phyloP scores from a whole-genome alignment of 2,329 filamentous ascomycete genomes.

The Aspergillus sp. region DNA sequence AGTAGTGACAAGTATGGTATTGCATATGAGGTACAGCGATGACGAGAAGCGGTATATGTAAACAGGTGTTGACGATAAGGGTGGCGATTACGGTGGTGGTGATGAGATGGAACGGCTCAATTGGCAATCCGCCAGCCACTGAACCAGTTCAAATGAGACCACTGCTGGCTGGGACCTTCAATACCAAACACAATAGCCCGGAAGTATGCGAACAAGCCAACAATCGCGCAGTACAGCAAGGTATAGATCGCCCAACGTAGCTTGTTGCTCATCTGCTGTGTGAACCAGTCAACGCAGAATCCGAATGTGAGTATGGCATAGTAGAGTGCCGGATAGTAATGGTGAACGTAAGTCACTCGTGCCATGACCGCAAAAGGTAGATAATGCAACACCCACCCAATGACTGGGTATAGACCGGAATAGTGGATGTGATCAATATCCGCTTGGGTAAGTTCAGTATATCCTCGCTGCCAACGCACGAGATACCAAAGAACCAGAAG shows the following conservation, averaged over 20 bases:
- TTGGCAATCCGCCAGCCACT: constrained; percentile 78
- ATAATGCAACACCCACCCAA: constrained; percentile 96
- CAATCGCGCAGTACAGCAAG: constrained; percentile 69
- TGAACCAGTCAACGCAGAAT: constrained; percentile 84
- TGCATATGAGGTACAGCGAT: background rate
- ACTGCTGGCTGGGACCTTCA: constrained; percentile 79
- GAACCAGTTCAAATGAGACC: constrained; percentile 93
- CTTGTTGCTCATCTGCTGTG: constrained; percentile 64
- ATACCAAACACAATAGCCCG: constrained; percentile 96
- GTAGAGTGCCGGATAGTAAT: constrained; percentile 98
- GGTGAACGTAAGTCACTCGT: constrained; percentile 97
- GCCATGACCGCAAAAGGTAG: constrained; percentile 96
- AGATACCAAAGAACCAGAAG: constrained; percentile 79
- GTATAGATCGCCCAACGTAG: constrained; percentile 71
- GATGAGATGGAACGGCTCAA: constrained; percentile 8
- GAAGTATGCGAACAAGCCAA: constrained; percentile 86
- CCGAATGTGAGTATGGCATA: constrained; percentile 90
- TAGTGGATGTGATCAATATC: constrained; percentile 97
- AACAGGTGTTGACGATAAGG: background rate
- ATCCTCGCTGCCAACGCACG: constrained; percentile 94
- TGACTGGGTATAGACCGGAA: constrained; percentile 82
- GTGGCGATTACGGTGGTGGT: background rate
- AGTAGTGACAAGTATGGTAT: constrained; percentile 9
- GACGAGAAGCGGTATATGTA: background rate
- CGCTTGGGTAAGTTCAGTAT: constrained; percentile 71